These are phyloP conservation scores for Malus sieversii DNA, from an alignment of 306 rosid species.

Conservation along the genomic window DNA sequence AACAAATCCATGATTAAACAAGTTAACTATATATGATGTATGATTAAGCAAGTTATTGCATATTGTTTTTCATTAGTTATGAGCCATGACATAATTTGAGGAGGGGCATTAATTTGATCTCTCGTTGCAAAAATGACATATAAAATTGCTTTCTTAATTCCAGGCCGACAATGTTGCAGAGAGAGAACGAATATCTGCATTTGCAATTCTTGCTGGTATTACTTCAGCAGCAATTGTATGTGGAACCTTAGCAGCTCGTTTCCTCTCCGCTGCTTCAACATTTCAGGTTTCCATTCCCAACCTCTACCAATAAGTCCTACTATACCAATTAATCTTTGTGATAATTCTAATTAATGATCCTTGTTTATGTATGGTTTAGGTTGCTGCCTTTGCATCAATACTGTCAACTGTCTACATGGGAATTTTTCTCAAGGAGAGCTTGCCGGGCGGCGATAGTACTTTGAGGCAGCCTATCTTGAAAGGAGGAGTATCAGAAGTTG, in stretches of 20 bases:
- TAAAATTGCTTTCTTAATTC: not conserved
- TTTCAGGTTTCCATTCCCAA: slow-evolving; percentile 49
- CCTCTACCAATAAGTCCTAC: not conserved
- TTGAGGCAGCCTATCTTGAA: slow-evolving; percentile 57
- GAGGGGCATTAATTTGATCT: not conserved
- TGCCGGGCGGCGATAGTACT: slow-evolving; percentile 8
- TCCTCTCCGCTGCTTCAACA: slow-evolving; percentile 49
- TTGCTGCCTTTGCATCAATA: slow-evolving; percentile 57
- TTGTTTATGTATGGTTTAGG: slow-evolving; percentile 27
- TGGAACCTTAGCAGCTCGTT: slow-evolving; percentile 70
- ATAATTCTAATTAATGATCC: not conserved
- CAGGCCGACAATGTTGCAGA: slow-evolving; percentile 67
- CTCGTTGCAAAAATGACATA: not conserved
- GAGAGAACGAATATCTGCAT: slow-evolving; percentile 49
- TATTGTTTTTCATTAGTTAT: no score
- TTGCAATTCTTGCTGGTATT: slow-evolving; percentile 68
- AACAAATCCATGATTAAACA: no score
- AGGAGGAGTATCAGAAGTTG: slow-evolving; percentile 12
- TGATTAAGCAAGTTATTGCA: no score
- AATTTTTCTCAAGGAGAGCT: slow-evolving; percentile 66
- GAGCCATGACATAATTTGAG: not conserved
- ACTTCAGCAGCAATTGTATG: slow-evolving; percentile 56
- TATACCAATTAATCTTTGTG: not conserved
- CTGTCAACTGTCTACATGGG: slow-evolving; percentile 65
- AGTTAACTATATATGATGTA: no score